Evolutionary conservation across 2,329 filamentous ascomycete species (phyloP).

Genomic region (Hymenoscyphus repandus): DNA sequence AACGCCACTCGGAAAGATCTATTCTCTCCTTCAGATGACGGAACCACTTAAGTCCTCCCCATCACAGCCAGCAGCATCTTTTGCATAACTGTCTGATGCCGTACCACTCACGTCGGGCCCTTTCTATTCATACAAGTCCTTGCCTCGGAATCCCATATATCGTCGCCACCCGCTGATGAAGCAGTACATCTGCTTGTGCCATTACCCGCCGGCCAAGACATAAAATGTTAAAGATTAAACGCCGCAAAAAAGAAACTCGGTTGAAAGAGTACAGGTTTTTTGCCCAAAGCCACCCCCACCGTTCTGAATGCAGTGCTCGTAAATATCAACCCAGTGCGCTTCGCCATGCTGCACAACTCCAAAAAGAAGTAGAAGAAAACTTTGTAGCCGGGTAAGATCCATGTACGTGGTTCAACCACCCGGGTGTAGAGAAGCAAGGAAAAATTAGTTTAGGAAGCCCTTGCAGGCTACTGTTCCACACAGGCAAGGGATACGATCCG

Average conservation of each 20-base stretch:
- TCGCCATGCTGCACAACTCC: conserved; percentile 11
- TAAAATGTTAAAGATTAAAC: conserved; percentile 16
- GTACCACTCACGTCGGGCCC: background rate
- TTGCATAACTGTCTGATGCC: background rate
- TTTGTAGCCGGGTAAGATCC: background rate
- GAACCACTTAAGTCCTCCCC: background rate
- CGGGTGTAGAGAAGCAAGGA: conserved; percentile 6
- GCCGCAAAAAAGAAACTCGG: conserved; percentile 21
- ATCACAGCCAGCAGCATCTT: background rate
- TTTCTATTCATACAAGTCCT: conserved; percentile 16
- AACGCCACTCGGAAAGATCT: conserved; percentile 7
- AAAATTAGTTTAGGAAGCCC: conserved; percentile 89
- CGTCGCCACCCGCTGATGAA: conserved; percentile 15
- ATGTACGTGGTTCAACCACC: background rate
- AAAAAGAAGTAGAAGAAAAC: conserved; percentile 6
- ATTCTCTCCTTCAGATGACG: conserved; percentile 1
- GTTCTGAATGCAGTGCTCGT: conserved; percentile 20
- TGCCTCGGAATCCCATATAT: conserved; percentile 2
- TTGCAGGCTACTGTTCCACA: conserved; percentile 96
- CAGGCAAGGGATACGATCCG: conserved; percentile 93
- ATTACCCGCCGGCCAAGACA: conserved; percentile 3
- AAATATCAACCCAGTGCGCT: conserved; percentile 12
- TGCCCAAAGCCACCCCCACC: conserved; percentile 8
- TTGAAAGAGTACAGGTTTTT: conserved; percentile 31
- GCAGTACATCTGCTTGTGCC: conserved; percentile 5